Base-by-base conservation (phyloP, 805 yeast genomes). In the Metschnikowia sp. region DNA sequence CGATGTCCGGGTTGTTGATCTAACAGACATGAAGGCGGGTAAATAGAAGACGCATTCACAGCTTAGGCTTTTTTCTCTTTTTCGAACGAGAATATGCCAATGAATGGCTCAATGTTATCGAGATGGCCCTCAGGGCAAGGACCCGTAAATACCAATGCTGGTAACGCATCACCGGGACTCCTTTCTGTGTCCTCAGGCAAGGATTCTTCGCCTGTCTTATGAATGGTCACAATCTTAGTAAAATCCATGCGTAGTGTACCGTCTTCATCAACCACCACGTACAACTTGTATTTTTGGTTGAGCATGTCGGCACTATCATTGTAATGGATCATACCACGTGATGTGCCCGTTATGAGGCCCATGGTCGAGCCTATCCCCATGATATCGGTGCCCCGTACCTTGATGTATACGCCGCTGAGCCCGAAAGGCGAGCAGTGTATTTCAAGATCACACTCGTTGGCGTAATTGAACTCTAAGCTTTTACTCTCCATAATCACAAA, bases 351-450 rank as follows among this genome's bases (percentile, higher is more conserved):
- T n/a, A 78, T 68, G 35, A 78, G 63, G 8, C 81, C 82, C 81
- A 78, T 76, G 13, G 82, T 77, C 9, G 79, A 72, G 3, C 83
- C 83, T 7, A 78, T 75, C 0, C 83, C 83, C 62, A 77, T 74
- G 8, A 77, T 64, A 41, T 76, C 75, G 0, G 78, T 73, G 8
- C 75, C 81, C 6, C 63, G 66, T 12, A 78, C 65, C 48, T 76
- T 76, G 35, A 78, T 66, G 57, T 77, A 78, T 9, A 77, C 57
- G 11, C 82, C 82, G 32, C 77, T 69, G 18, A 78, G 66, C 11
- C 83, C 83, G 56, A 78, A 78, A 2, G 83, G 82, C 2, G 82
- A 77, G 55, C 82, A 77, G 59, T 78, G 82, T 26, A 77, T 72
- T 52, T 78, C 83, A 22, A 78, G 57, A 32, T 76, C 80, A 53